These are phyloP conservation scores for Pyrus pyrifolia DNA, from an alignment of 306 rosid species.

Conservation along the genomic window DNA sequence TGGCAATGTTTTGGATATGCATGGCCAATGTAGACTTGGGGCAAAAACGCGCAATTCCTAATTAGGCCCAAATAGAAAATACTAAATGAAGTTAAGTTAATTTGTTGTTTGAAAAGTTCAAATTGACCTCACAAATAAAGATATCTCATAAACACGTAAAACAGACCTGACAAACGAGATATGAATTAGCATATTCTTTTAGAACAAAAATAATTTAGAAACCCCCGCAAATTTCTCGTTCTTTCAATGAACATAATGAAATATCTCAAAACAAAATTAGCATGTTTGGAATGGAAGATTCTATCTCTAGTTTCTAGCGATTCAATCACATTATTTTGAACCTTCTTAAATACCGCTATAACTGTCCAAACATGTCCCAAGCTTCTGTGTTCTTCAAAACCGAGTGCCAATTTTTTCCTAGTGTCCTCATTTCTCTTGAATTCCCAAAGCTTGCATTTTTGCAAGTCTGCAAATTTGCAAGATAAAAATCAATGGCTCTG, in stretches of 20 bases:
- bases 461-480: conserved; percentile 6
- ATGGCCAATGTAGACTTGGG: neutral
- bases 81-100: neutral
- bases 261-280: neutral
- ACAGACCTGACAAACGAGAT: no score
- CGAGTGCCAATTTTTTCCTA: neutral
- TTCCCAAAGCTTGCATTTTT: neutral
- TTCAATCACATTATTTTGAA: neutral
- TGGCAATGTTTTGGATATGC: neutral
- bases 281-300: neutral
- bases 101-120: neutral
- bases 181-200: neutral
- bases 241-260: neutral
- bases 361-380: neutral
- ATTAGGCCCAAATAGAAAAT: neutral
- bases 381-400: neutral
- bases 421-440: neutral
- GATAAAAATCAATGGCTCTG: conserved; percentile 24
- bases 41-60: neutral
- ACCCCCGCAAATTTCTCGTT: neutral
- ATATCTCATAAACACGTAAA: neutral
- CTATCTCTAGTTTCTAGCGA: neutral
- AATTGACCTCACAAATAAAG: neutral
- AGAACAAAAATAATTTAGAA: neutral
- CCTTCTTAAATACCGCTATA: neutral